A percentile compares a stretch with the other conserved stretches of the same genome.
Conservation (phyloP, 805 yeast species). For the Candida fluviatilis region DNA sequence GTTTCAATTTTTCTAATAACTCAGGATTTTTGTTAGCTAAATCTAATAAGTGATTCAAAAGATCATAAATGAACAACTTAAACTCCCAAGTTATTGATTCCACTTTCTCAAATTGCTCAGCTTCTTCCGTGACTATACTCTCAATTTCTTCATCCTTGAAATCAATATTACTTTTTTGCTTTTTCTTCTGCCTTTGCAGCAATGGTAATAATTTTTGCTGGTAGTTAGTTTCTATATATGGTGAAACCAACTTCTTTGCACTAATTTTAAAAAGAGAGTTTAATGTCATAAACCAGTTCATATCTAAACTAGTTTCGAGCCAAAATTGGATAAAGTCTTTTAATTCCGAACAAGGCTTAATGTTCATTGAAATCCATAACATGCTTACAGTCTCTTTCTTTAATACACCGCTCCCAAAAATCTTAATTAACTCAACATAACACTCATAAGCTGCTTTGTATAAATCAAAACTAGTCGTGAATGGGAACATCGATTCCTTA, state of each 20-base stretch:
- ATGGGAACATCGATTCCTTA: conserved; percentile 40
- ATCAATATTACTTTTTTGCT: conserved; percentile 18
- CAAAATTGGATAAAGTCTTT: conserved; percentile 50
- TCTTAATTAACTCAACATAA: conserved; percentile 54
- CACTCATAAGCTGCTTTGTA: conserved; percentile 49
- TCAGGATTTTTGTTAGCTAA: conserved; percentile 35
- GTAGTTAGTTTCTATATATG: conserved; percentile 33
- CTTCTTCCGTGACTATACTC: conserved; percentile 34
- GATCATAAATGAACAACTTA: conserved; percentile 43
- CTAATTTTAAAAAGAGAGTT: conserved; percentile 46
- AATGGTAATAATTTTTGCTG: conserved; percentile 40
- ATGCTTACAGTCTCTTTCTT: conserved; percentile 44
- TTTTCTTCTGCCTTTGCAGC: conserved; percentile 38
- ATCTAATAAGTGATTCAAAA: conserved; percentile 40
- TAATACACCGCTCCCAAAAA: conserved; percentile 43
- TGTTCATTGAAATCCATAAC: conserved; percentile 57
- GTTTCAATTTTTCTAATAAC: conserved; percentile 38
- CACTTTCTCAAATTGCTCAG: conserved; percentile 38
- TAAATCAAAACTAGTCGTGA: conserved; percentile 37
- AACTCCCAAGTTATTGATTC: conserved; percentile 60
- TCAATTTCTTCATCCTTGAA: conserved; percentile 40
- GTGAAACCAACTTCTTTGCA: conserved; percentile 38
- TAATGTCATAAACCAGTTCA: conserved; percentile 57
- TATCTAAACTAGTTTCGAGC: conserved; percentile 48
- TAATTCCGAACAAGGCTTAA: conserved; percentile 44